Evolutionary conservation across 176 grass and related monocot species (phyloP).

Genomic region (Cenchrus americanus): DNA sequence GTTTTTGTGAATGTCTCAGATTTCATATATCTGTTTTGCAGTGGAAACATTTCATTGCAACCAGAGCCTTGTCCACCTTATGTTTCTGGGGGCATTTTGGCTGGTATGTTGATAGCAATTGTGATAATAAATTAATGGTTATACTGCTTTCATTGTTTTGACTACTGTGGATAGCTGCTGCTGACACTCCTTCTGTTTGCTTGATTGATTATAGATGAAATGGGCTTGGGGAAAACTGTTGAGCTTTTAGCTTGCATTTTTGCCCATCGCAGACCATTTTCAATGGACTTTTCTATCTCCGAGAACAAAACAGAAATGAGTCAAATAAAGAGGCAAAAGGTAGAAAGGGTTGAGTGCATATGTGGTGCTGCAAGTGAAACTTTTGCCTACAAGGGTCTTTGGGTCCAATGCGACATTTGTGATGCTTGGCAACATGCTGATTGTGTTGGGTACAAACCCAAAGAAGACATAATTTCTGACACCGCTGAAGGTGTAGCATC

Average conservation of each 20-base stretch:
- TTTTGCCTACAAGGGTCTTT: conserved; percentile 75
- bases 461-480: conserved; percentile 53
- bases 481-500: conserved; percentile 34
- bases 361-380: conserved; percentile 94
- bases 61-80: conserved; percentile 62
- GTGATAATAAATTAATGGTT: conserved; percentile 7
- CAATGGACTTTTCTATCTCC: conserved; percentile 32
- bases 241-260: conserved; percentile 96
- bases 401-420: conserved; percentile 92
- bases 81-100: conserved; percentile 84
- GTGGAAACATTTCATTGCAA: conserved; percentile 79
- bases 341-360: conserved; percentile 91
- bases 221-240: conserved; percentile 95
- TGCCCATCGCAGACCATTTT: conserved; percentile 62
- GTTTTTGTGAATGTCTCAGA: not conserved
- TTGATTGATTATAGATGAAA: conserved; percentile 84
- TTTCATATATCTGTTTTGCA: conserved; percentile 40
- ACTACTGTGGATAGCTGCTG: conserved; percentile 4
- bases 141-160: conserved; percentile 19
- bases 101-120: conserved; percentile 60
- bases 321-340: conserved; percentile 75
- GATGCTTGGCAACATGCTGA: conserved; percentile 95
- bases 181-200: conserved; percentile 30
- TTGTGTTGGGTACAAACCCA: conserved; percentile 83
- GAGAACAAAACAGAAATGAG: conserved; percentile 38